Percentiles rank a stretch among this genome's conserved stretches.
Evolutionary conservation across 306 rosid species (phyloP).

Genomic region (Cicer cuneatum): DNA sequence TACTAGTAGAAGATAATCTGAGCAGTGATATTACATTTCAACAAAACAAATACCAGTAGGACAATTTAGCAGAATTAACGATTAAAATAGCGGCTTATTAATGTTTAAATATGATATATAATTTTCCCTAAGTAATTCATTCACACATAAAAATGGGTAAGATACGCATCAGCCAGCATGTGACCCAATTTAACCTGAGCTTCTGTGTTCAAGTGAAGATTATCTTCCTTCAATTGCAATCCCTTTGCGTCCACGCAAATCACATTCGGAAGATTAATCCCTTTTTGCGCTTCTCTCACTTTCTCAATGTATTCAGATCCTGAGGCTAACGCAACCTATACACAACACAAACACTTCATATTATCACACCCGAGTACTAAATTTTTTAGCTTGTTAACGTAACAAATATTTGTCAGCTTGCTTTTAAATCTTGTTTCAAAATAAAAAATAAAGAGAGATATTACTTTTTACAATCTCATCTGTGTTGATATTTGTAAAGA

Average conservation of each 20-base stretch:
- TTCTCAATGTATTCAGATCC: slow-evolving; percentile 58
- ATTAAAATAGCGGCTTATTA: background rate
- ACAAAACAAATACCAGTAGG: no score
- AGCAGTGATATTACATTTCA: no score
- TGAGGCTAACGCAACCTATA: slow-evolving; percentile 70
- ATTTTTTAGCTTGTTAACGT: background rate
- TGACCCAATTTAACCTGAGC: slow-evolving; percentile 75
- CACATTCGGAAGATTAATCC: slow-evolving; percentile 57
- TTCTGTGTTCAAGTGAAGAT: slow-evolving; percentile 70
- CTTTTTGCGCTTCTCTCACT: slow-evolving; percentile 76
- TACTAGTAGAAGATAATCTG: no score
- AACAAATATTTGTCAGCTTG: no score
- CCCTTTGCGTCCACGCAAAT: slow-evolving; percentile 82
- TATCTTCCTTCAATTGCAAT: slow-evolving; percentile 62
- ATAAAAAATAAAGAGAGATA: no score
- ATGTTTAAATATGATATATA: background rate
- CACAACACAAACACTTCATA: background rate
- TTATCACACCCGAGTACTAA: background rate
- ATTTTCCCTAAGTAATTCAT: background rate
- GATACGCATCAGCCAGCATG: slow-evolving; percentile 69
- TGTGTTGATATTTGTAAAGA: no score
- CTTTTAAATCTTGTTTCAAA: no score
- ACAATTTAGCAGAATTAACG: no score
- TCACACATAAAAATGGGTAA: slow-evolving; percentile 53
- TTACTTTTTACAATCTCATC: no score